Base-by-base conservation (phyloP, 106 monocot genomes). In the Xerophyta viscosa region DNA sequence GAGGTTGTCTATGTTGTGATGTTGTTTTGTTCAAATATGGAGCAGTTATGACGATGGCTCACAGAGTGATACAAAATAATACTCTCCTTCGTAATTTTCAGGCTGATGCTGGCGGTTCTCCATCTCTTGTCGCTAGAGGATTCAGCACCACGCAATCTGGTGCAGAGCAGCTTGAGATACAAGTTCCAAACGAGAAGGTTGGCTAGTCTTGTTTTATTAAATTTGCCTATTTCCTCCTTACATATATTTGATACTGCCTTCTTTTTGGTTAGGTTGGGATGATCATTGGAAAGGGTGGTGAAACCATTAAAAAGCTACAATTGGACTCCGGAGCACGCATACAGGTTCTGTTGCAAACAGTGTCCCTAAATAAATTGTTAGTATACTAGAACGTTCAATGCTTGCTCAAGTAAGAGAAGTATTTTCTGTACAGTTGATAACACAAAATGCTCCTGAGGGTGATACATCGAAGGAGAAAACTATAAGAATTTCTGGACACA, bases 51-150 rank as follows among this genome's bases (percentile, higher is more conserved):
- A n/a, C n/a, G n/a, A n/a, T n/a, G n/a, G n/a, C n/a, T n/a, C n/a
- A n/a, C n/a, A n/a, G n/a, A n/a, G n/a, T n/a, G n/a, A n/a, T n/a
- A n/a, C n/a, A n/a, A n/a, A n/a, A n/a, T n/a, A n/a, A n/a, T n/a
- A n/a, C n/a, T n/a, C n/a, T n/a, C n/a, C n/a, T n/a, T n/a, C n/a
- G n/a, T 54, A 21, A 56, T 44, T 64, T 25, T 41, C 44, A 94
- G 88, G 84, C 94, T 39, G 88, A 88, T 58, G 88, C 88, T 24
- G 94, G 94, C 2, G 87, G 94, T 41, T 80, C 94, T 39, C 94
- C 94, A 51, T 56, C 94, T 24, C 78, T 88, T 54, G 75, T 81
- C 12, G 88, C 88, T 37, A 72, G 78, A 30, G 88, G 84, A 26
- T 88, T 78, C 65, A 72, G 62, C 54, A 72, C 71, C 37, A 33